Base-by-base conservation (phyloP, 164 flowering plant species). In the Euptelea pleiosperma region DNA sequence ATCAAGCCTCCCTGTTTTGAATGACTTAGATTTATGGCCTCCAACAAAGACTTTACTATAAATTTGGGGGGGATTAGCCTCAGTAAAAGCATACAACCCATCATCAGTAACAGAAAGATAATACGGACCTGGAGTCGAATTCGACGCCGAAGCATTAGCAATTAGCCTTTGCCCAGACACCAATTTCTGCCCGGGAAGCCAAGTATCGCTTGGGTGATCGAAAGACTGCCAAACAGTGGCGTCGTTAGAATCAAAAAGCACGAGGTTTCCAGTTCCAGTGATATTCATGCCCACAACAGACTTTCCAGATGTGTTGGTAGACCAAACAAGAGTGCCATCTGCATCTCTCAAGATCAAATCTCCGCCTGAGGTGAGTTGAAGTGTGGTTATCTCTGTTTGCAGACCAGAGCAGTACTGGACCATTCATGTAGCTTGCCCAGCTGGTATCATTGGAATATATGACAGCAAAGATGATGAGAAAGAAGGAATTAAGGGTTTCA, bases 151-250 rank as follows among this genome's bases (percentile, higher is more conserved):
- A 40, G 42, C 54, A 42, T 62, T 64, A 2, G 70, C 44, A 2
- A 35, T 62, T 2, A 70, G 45, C 26, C 45, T 52, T 19, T 64
- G 57, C 24, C 63, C 62, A 0, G 25, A n/a, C 3, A n/a, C 14
- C 19, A 68, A 46, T 4, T 16, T 61, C 43, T 72, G 76, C 22
- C 64, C 76, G 7, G 66, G 66, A 52, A 72, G 42, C 35, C 61
- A 57, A 8, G 47, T 16, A 15, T 72, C 70, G 5, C 67, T 72
- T 4, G 69, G 76, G 31, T 68, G 67, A 52, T 68, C 72, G 43
- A 72, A 68, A 18, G 76, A 68, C 56, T 72, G 76, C 72, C 76
- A 68, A 14, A 68, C 52, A 3, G 30, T 25, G 0, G 26, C 0
- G 3, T 65, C 53, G 26, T 16, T 53, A 8, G 0, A 4, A 35